phyloP scores from a whole-genome alignment of 1,139 yeast genomes.

The Sugiyamaella pinicola region DNA sequence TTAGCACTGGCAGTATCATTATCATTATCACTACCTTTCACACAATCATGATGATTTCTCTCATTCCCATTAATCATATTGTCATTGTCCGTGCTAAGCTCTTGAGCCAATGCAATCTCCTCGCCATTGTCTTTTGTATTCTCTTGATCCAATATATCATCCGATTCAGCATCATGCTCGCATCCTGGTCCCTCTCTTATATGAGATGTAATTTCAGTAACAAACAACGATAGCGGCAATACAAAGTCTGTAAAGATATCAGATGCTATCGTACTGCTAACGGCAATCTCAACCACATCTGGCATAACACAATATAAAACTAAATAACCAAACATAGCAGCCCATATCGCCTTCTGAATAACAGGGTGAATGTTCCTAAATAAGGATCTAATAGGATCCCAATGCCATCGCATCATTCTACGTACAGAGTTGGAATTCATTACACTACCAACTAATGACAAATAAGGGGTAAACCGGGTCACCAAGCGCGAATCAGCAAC shows the following conservation, averaged over 20 bases:
- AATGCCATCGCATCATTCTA: neutral
- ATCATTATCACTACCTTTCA: neutral
- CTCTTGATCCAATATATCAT: neutral
- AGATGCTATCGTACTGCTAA: neutral
- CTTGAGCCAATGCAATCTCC: neutral
- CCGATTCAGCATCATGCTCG: neutral
- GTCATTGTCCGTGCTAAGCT: too few relatives aligned
- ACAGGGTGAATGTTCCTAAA: neutral
- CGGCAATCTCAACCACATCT: neutral
- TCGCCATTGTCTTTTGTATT: neutral
- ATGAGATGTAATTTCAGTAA: slow-evolving; percentile 3
- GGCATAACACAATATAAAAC: slow-evolving; percentile 4
- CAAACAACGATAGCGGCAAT: slow-evolving; percentile 5
- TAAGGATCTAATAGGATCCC: slow-evolving; percentile 3
- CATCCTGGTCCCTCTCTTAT: neutral
- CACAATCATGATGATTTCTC: too few relatives aligned
- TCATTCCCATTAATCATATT: too few relatives aligned
- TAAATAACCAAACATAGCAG: neutral
- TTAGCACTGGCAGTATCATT: too few relatives aligned
- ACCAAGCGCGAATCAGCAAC: neutral
- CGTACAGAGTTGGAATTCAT: neutral
- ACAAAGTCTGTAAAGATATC: neutral
- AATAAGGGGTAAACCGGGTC: neutral
- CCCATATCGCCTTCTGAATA: neutral
- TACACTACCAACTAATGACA: neutral